Conservation (phyloP, 2,329 filamentous ascomycete genomes). For the Arthrobotrys musiformis region DNA sequence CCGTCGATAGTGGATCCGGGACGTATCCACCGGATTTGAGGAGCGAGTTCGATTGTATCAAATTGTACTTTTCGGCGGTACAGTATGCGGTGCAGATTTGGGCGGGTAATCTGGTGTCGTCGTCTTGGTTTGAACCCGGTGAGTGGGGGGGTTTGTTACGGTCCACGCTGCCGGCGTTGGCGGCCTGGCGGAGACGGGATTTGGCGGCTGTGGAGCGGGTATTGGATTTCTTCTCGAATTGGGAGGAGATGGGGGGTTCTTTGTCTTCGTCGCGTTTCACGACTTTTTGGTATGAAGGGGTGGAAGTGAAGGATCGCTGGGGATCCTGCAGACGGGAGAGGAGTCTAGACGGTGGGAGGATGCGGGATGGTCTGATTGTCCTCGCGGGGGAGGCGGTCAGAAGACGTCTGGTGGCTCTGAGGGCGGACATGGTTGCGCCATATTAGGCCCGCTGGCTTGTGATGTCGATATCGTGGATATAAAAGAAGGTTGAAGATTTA, state of each 20-base stretch:
- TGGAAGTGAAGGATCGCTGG: slow-evolving; percentile 34
- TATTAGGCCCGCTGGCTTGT: slow-evolving; percentile 12
- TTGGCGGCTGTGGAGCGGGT: slow-evolving; percentile 70
- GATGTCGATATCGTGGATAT: too few species aligned
- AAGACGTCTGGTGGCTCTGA: slow-evolving; percentile 53
- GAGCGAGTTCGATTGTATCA: slow-evolving; percentile 69
- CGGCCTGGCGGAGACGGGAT: slow-evolving; percentile 83
- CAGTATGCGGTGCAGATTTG: slow-evolving; percentile 70
- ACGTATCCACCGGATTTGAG: slow-evolving; percentile 71
- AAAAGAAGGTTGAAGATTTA: too few species aligned
- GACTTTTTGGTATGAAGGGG: slow-evolving; percentile 17
- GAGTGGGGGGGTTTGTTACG: background rate
- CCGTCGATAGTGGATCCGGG: slow-evolving; percentile 72
- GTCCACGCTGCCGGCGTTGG: slow-evolving; percentile 68
- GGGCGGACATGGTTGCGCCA: slow-evolving; percentile 41
- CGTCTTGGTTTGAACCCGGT: slow-evolving; percentile 7
- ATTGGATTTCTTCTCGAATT: slow-evolving; percentile 65
- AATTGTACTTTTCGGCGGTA: slow-evolving; percentile 74
- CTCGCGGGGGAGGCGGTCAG: slow-evolving; percentile 17
- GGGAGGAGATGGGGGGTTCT: slow-evolving; percentile 23
- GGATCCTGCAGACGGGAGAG: slow-evolving; percentile 15
- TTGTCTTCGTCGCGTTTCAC: slow-evolving; percentile 27
- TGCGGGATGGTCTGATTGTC: background rate
- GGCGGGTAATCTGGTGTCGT: slow-evolving; percentile 23
- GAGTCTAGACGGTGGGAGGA: slow-evolving; percentile 8